Evolutionary conservation across 306 rosid species (phyloP).

Genomic region (Coriaria nepalensis): DNA sequence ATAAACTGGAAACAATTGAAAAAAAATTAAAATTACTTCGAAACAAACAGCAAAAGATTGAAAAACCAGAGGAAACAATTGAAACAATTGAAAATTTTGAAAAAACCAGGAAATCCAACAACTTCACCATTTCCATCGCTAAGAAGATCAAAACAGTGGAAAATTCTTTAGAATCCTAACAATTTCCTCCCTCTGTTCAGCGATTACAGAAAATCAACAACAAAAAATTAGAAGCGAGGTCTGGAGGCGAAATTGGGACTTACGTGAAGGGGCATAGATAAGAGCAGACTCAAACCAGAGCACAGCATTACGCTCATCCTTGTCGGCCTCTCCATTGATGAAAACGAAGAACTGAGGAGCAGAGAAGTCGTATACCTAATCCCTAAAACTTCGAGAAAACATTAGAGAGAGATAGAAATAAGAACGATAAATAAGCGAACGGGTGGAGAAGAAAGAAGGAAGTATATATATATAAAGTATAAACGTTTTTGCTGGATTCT

Average conservation of each 20-base stretch:
- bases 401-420: slow-evolving; percentile 3
- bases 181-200: no score
- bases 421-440: slow-evolving; percentile 6
- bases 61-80: no score
- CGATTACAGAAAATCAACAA: no score
- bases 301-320: slow-evolving; percentile 42
- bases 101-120: no score
- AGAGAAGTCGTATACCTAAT: slow-evolving; percentile 45
- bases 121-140: no score
- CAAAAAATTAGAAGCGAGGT: no score
- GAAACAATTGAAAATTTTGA: no score
- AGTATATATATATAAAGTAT: no score
- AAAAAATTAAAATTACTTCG: no score
- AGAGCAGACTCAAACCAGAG: slow-evolving; percentile 83
- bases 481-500: slow-evolving; percentile 10
- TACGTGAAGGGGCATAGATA: slow-evolving; percentile 90
- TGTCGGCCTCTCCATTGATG: slow-evolving; percentile 37
- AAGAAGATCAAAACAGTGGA: not conserved
- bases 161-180: no score
- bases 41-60: no score
- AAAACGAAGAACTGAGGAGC: slow-evolving; percentile 89
- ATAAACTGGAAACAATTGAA: no score
- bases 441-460: slow-evolving; percentile 1
- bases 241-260: slow-evolving; percentile 4
- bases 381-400: not conserved